Base-by-base conservation (phyloP, 352 stramenopile genomes). In the Labyrinthula sp. region DNA sequence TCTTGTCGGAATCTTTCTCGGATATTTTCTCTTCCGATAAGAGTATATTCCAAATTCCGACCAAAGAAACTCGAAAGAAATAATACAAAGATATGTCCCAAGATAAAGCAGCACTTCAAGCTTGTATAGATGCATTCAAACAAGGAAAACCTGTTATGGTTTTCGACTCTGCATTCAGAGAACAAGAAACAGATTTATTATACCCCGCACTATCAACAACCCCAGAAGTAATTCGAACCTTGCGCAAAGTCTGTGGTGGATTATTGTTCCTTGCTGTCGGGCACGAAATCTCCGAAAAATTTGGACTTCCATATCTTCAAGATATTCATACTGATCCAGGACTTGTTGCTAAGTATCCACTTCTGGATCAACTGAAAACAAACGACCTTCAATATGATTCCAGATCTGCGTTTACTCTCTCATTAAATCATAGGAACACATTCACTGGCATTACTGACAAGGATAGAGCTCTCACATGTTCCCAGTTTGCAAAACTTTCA, bases 401-500 rank as follows among this genome's bases (percentile, higher is more conserved):
- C 4, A 23, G 43, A 23, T 52, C 43, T n/a, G 43, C 43, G 31
- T 52, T 52, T 14, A 52, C 43, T 3, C 18, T 52, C 43, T 35
- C 18, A 10, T 9, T 52, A 18, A 52, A 52, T 35, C 43, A 52
- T 28, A 23, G 43, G n/a, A 35, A 52, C 25, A 52, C 43, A 18
- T 52, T 52, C 14, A 52, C 43, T 28, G 43, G 43, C 21, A 52
- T 52, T 35, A 52, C 43, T 35, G 43, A 52, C 43, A 33, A 27
- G 14, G 43, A 52, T 26, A 23, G 43, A 23, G 30, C 30, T 8
- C 34, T 52, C 30, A 52, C 43, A 21, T 36, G 20, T 14, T 12
- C 7, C 10, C 43, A 35, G 31, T 52, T 52, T 15, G 43, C 43
- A 9, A 24, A 50, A 21, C 43, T 52, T 35, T n/a, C n/a, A n/a